These are phyloP conservation scores for Fusarium transvaalense DNA, from an alignment of 2,329 filamentous ascomycete species.

Conservation along the genomic window DNA sequence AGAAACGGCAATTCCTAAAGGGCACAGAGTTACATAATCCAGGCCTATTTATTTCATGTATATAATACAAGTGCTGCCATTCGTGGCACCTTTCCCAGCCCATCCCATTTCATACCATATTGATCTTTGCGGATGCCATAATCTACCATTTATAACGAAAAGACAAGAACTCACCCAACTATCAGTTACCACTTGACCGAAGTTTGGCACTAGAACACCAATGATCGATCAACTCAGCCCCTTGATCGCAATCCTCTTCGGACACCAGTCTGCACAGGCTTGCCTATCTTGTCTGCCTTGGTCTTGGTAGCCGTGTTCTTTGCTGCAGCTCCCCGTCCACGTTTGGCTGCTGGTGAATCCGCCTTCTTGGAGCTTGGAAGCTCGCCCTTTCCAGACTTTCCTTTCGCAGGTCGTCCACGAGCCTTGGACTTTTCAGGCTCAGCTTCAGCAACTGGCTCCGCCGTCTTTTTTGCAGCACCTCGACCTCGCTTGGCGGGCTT, in stretches of 20 bases:
- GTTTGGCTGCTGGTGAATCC: constrained; percentile 21
- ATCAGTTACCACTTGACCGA: not conserved
- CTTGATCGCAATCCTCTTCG: constrained; percentile 40
- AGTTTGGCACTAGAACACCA: not conserved
- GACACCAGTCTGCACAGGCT: constrained; percentile 30
- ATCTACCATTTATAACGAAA: constrained; percentile 9
- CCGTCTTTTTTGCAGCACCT: constrained; percentile 14
- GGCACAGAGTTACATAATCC: not conserved
- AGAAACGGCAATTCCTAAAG: not conserved
- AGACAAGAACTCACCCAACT: not conserved
- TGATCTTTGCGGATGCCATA: constrained; percentile 6
- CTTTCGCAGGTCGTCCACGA: constrained; percentile 34
- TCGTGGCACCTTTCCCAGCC: constrained; percentile 1
- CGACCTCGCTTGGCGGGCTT: constrained; percentile 35
- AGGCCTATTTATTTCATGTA: not conserved
- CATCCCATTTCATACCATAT: constrained; percentile 1
- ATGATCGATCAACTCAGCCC: constrained; percentile 14
- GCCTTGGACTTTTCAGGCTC: constrained; percentile 32
- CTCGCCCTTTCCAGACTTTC: constrained; percentile 46
- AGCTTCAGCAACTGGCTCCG: constrained; percentile 1
- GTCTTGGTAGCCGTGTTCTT: constrained; percentile 7
- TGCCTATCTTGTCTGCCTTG: constrained; percentile 36
- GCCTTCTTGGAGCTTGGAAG: constrained; percentile 32
- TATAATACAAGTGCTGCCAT: constrained; percentile 1
- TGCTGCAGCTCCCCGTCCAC: constrained; percentile 23